Evolutionary conservation across 495 filamentous ascomycete species (phyloP), one percentile per base, ranked within the genome.

Genomic region (Clavariopsis aquatica): DNA sequence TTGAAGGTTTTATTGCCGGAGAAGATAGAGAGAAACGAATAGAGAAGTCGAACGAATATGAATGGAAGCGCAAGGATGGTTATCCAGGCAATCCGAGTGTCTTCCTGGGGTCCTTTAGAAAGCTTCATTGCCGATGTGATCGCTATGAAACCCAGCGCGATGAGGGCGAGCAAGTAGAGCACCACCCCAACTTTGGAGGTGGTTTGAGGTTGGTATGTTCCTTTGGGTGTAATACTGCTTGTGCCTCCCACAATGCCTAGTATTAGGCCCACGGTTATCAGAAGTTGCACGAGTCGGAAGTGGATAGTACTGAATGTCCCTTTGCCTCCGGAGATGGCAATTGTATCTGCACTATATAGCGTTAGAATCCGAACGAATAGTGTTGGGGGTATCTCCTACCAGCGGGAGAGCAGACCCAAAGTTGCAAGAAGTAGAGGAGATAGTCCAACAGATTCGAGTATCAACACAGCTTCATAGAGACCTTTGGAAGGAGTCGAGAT

Each of bases 381-480:
- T 7, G n/a, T 7, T 17, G 22, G 26, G 6, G 23, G 47, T 24
- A 28, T 9, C 7, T 9, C 47, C 26, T 51, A 51, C 47, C 20
- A 24, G 7, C 47, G 20, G 26, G 19, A 51, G 20, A 51, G 47
- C 7, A 51, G 47, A 9, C 47, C 47, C 1, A 51, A 17, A 3
- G 47, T 51, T 24, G 47, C 20, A 51, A 51, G 47, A 51, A 51
- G 47, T 17, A 51, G 47, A 1, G 47, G 47, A 17, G 47, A 24
- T 10, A 51, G 12, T 28, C 47, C 47, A 28, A 51, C 47, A n/a
- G 8, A 22, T 23, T 51, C 47, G 17, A 51, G 26, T 13, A 51
- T 28, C 15, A 51, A 28, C 10, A 28, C 26, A 9, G 47, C 26
- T 28, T 51, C 26, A 9, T 9, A 9, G 47, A 51, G 20, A n/a